Conservation (phyloP, 139 green algal genomes). For the Chlorella sp. region DNA sequence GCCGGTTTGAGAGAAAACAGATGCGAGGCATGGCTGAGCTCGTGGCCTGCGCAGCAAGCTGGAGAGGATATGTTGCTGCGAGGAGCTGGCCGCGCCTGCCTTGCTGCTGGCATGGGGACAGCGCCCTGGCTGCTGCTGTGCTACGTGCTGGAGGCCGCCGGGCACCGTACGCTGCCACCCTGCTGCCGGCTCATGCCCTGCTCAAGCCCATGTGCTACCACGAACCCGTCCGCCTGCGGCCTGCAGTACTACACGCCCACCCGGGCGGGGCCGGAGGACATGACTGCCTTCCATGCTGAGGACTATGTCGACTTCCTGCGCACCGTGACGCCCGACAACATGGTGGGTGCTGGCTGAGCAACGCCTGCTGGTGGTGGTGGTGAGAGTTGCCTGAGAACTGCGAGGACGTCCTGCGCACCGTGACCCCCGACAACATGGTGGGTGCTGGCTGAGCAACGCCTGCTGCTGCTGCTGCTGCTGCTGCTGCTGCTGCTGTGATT, state of each 20-base stretch:
- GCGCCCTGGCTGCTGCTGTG: too few relatives aligned
- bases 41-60: background rate
- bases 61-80: background rate
- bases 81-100: background rate
- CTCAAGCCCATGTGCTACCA: background rate
- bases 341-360: constrained; percentile 30
- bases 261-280: constrained; percentile 60
- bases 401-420: constrained; percentile 84
- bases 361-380: background rate
- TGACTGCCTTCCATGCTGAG: constrained; percentile 83
- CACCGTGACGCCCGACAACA: constrained; percentile 78
- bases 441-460: background rate
- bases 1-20: too few relatives aligned
- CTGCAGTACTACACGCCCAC: constrained; percentile 30
- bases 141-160: too few relatives aligned
- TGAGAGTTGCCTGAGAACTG: constrained; percentile 74
- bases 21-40: too few relatives aligned
- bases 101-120: too few relatives aligned
- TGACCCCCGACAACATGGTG: constrained; percentile 80
- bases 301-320: constrained; percentile 95
- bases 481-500: background rate
- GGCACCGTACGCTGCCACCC: too few relatives aligned
- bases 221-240: background rate
- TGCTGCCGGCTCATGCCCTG: background rate
- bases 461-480: background rate